These are phyloP conservation scores for Porcisia hertigi DNA, from an alignment of 208 protist species.

Conservation along the genomic window DNA sequence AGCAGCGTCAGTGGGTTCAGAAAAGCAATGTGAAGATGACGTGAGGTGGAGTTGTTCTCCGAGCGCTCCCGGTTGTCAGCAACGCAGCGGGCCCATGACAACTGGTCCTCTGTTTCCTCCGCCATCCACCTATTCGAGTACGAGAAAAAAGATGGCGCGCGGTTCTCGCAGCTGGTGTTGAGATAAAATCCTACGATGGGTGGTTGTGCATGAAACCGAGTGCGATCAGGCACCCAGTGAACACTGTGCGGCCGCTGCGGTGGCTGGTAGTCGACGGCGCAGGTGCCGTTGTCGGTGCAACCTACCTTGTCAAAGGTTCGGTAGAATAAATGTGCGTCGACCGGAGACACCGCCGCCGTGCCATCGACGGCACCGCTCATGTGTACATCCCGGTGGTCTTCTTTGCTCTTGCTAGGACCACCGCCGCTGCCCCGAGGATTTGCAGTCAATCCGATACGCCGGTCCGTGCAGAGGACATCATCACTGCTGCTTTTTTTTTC, in stretches of 20 bases:
- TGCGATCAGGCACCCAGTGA: constrained; percentile 31
- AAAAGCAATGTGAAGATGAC: constrained; percentile 72
- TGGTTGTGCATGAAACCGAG: constrained; percentile 51
- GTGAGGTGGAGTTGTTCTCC: constrained; percentile 61
- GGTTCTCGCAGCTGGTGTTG: constrained; percentile 15
- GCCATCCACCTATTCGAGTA: constrained; percentile 9
- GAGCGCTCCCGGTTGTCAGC: constrained; percentile 80
- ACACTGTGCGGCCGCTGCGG: constrained; percentile 18
- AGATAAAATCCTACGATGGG: constrained; percentile 53
- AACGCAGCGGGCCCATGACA: constrained; percentile 48
- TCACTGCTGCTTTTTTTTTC: neutral
- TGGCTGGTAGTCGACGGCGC: constrained; percentile 42
- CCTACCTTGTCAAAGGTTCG: constrained; percentile 42
- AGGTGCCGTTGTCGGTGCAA: constrained; percentile 32
- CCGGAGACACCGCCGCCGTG: neutral
- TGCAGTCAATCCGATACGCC: neutral
- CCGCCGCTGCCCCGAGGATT: neutral
- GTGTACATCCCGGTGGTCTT: neutral
- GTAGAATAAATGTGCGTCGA: constrained; percentile 44
- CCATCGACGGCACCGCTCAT: neutral
- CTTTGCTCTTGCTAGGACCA: too few relatives aligned
- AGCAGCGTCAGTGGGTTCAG: constrained; percentile 62
- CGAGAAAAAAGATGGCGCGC: constrained; percentile 24
- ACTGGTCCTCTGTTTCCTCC: constrained; percentile 28
- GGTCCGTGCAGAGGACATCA: too few relatives aligned